Conservation (phyloP, 2,329 filamentous ascomycete species). For the Bipolaris gigantea region DNA sequence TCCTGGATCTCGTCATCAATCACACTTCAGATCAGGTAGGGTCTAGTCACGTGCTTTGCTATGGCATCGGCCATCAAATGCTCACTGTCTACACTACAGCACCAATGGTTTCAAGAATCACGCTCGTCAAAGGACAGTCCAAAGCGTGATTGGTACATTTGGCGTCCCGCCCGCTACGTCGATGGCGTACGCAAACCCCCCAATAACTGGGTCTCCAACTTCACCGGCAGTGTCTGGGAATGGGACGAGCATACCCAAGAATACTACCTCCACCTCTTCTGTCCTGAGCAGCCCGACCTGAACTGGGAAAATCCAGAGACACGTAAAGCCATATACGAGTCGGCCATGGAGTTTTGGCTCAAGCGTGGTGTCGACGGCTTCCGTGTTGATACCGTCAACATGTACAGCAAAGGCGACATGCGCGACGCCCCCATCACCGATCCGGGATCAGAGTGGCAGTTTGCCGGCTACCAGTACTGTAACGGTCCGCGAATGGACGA, state of each 20-base stretch:
- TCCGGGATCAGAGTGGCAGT: conserved; percentile 37
- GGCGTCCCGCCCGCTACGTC: conserved; percentile 50
- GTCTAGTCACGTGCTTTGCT: not conserved
- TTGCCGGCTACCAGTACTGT: conserved; percentile 57
- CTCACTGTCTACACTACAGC: conserved; percentile 36
- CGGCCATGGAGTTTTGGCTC: conserved; percentile 77
- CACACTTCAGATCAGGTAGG: conserved; percentile 44
- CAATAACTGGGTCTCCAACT: conserved; percentile 72
- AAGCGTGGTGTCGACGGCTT: conserved; percentile 63
- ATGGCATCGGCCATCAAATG: not conserved
- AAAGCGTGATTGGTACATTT: conserved; percentile 61
- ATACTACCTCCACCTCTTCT: conserved; percentile 78
- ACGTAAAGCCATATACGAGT: conserved; percentile 68
- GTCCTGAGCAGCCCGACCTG: conserved; percentile 76
- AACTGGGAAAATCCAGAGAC: conserved; percentile 78
- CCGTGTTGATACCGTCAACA: conserved; percentile 45
- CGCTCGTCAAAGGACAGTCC: conserved; percentile 52
- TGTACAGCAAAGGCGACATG: conserved; percentile 44
- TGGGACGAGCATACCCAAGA: conserved; percentile 71
- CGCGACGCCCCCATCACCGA: conserved; percentile 39
- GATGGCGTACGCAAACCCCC: conserved; percentile 68
- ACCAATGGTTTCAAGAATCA: conserved; percentile 62
- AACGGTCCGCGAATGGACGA: conserved; percentile 72
- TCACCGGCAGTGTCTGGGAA: conserved; percentile 67
- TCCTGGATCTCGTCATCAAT: conserved; percentile 48